These are phyloP conservation scores for Ophioceras dolichostomum DNA, from an alignment of 2,329 filamentous ascomycete species.

Conservation along the genomic window DNA sequence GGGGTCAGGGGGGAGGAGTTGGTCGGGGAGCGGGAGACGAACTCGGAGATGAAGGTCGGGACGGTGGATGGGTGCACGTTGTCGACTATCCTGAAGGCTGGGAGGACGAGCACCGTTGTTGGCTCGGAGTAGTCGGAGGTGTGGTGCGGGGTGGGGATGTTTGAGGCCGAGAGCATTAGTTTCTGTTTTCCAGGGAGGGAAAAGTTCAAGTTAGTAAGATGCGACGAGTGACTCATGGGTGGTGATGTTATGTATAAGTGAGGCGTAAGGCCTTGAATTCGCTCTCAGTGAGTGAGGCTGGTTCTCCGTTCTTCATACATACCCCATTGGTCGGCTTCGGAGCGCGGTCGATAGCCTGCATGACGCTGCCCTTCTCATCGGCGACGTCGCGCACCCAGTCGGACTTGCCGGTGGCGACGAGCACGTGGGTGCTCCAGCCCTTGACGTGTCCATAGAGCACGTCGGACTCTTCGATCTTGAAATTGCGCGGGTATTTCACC, in stretches of 20 bases:
- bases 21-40: slow-evolving; percentile 62
- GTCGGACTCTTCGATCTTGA: slow-evolving; percentile 66
- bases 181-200: slow-evolving; percentile 33
- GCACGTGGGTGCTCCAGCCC: slow-evolving; percentile 76
- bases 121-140: slow-evolving; percentile 51
- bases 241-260: no score
- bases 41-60: slow-evolving; percentile 55
- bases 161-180: slow-evolving; percentile 84
- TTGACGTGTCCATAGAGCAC: slow-evolving; percentile 75
- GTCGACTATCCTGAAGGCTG: slow-evolving; percentile 71
- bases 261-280: no score
- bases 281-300: no score
- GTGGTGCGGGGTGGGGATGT: slow-evolving; percentile 70
- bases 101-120: slow-evolving; percentile 73
- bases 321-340: slow-evolving; percentile 57
- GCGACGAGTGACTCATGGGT: no score
- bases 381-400: slow-evolving; percentile 88
- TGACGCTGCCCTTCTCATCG: slow-evolving; percentile 77
- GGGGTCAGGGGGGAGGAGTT: slow-evolving; percentile 50
- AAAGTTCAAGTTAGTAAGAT: not conserved
- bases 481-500: slow-evolving; percentile 59
- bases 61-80: slow-evolving; percentile 69
- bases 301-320: no score
- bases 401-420: slow-evolving; percentile 90
- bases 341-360: slow-evolving; percentile 57